phyloP scores from a whole-genome alignment of 805 yeast species.

The Saccharomyces kudriavzevii region DNA sequence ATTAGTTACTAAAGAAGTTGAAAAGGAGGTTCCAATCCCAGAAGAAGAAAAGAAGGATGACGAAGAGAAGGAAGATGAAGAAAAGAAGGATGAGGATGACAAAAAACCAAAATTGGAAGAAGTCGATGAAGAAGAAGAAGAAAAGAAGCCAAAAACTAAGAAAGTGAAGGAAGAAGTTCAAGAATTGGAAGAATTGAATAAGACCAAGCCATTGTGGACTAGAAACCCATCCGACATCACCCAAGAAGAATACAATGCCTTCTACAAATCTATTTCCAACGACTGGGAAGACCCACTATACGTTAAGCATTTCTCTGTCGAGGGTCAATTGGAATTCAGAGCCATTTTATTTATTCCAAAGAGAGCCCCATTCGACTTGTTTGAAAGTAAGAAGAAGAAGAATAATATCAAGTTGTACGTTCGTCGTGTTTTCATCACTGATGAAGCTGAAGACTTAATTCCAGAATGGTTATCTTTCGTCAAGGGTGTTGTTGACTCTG shows the following conservation, averaged over 20 bases:
- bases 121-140: conserved; percentile 58
- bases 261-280: conserved; percentile 97
- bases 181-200: conserved; percentile 96
- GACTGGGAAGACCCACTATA: conserved; percentile 99
- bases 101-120: conserved; percentile 71
- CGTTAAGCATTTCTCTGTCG: conserved; percentile 98
- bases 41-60: conserved; percentile 38
- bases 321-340: conserved; percentile 99
- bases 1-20: conserved; percentile 96
- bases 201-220: conserved; percentile 98
- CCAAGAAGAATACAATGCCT: conserved; percentile 97
- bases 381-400: conserved; percentile 98
- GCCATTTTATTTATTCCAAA: conserved; percentile 96
- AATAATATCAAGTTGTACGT: conserved; percentile 97
- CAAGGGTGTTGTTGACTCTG: conserved; percentile 99
- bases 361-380: conserved; percentile 98
- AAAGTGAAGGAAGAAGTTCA: conserved; percentile 87
- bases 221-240: conserved; percentile 96
- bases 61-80: conserved; percentile 30
- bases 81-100: conserved; percentile 51
- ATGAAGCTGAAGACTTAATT: conserved; percentile 97
- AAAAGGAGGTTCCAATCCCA: conserved; percentile 88
- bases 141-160: conserved; percentile 69
- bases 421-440: conserved; percentile 98
- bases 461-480: conserved; percentile 98